phyloP scores from a whole-genome alignment of 495 filamentous ascomycete genomes.

The Penicillium parvum region DNA sequence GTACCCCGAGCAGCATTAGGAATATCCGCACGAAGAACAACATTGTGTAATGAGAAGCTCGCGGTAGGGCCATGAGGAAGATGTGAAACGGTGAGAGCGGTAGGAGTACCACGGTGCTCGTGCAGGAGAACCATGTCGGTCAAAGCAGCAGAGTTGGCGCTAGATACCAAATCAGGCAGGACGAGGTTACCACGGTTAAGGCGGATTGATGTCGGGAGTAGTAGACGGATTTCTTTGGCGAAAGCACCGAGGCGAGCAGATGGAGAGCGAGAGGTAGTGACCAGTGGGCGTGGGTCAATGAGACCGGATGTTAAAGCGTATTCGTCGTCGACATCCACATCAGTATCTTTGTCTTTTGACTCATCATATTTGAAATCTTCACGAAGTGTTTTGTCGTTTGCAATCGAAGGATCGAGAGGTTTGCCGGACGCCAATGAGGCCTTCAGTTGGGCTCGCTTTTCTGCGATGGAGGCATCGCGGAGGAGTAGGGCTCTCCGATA shows the following conservation, averaged over 20 bases:
- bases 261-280: slow-evolving; percentile 87
- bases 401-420: slow-evolving; percentile 80
- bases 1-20: slow-evolving; percentile 83
- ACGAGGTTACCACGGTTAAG: slow-evolving; percentile 90
- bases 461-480: slow-evolving; percentile 84
- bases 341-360: slow-evolving; percentile 47
- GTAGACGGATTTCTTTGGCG: slow-evolving; percentile 89
- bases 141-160: slow-evolving; percentile 71
- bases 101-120: slow-evolving; percentile 91
- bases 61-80: slow-evolving; percentile 92
- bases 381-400: slow-evolving; percentile 80
- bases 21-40: slow-evolving; percentile 89
- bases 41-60: slow-evolving; percentile 89
- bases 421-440: slow-evolving; percentile 79
- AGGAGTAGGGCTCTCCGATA: slow-evolving; percentile 78
- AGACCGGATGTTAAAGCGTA: slow-evolving; percentile 81
- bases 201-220: slow-evolving; percentile 86
- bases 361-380: slow-evolving; percentile 94
- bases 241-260: slow-evolving; percentile 80
- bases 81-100: slow-evolving; percentile 83
- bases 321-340: slow-evolving; percentile 88
- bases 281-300: slow-evolving; percentile 80
- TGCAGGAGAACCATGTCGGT: slow-evolving; percentile 86
- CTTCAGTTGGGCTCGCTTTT: slow-evolving; percentile 83
- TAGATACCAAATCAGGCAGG: slow-evolving; percentile 75